Conservation (phyloP, 2,329 filamentous ascomycete species). For the Penicillium occitanis region DNA sequence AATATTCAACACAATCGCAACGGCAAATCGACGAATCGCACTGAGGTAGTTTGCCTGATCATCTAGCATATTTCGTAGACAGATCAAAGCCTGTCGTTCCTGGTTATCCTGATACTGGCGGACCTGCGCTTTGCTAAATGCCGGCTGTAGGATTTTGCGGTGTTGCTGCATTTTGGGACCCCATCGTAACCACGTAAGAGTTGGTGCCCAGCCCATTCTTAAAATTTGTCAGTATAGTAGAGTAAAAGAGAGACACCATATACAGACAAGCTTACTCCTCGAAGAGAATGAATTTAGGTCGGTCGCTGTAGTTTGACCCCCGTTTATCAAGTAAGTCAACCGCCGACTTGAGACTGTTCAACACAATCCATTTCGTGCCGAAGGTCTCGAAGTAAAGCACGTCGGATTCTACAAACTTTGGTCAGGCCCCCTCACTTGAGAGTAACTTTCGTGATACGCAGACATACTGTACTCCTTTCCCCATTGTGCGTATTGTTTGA, state of each 20-base stretch:
- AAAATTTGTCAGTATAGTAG: not conserved
- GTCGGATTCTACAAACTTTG: slow-evolving; percentile 1
- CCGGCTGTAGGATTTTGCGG: slow-evolving; percentile 12
- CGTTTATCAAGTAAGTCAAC: slow-evolving; percentile 13
- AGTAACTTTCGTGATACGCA: no score
- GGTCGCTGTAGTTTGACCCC: slow-evolving; percentile 8
- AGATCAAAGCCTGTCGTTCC: not conserved
- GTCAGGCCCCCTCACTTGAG: no score
- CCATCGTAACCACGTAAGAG: slow-evolving; percentile 14
- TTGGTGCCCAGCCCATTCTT: slow-evolving; percentile 13
- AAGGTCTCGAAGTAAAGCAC: slow-evolving; percentile 13
- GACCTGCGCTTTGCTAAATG: slow-evolving; percentile 10
- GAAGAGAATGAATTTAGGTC: slow-evolving; percentile 9
- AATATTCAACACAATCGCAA: slow-evolving; percentile 11
- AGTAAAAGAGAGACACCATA: no score
- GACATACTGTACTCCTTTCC: slow-evolving; percentile 11
- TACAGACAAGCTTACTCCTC: slow-evolving; percentile 1
- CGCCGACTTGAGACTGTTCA: slow-evolving; percentile 9
- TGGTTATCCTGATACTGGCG: slow-evolving; percentile 7
- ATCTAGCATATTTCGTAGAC: slow-evolving; percentile 2
- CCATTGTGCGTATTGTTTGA: slow-evolving; percentile 12
- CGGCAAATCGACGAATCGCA: slow-evolving; percentile 3
- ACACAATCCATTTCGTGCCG: slow-evolving; percentile 6
- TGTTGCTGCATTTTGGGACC: slow-evolving; percentile 8
- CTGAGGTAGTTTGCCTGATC: not conserved